Evolutionary conservation across 1,284 basidiomycete species (phyloP), one percentile per base, ranked within the genome.

Genomic region (Cerioporus squamosus): DNA sequence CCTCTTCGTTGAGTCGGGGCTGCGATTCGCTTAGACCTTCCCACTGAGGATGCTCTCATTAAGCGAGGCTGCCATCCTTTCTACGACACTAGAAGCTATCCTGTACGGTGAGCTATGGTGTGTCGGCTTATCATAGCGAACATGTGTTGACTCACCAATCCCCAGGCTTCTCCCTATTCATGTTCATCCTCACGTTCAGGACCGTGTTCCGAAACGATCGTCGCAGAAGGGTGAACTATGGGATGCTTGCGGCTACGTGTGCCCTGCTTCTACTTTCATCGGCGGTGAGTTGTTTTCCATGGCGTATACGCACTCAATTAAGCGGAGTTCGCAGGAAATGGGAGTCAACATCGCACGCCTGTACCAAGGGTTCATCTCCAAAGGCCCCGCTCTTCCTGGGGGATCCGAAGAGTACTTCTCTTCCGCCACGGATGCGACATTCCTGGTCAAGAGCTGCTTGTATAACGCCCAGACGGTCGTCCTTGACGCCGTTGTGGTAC

Each of bases 391-490:
- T 1, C 60, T 61, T 6, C 53, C 64, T 15, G 50, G 42, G 44
- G 56, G 63, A 26, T 52, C 61, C 10, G 46, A 60, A 20, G 44
- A 46, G 2, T 75, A 61, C 55, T 73, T 76, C 51, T 59, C 49
- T 2, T 51, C 69, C 33, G 55, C 64, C 20, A 58, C 70, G 2
- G 53, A 68, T 14, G 61, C 60, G 56, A 74, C 72, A 20, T 73
- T 49, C 43, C 45, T 60, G 24, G 33, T 49, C 50, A 72, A 72
- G 65, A 70, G 61, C 52, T 63, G 59, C 18, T 39, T 77, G 20
- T 75, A 70, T 38, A 63, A 65, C 17, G 61, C 66, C 22, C 75
- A 76, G 49, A 75, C 73, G 1, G 60, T 76, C 2, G 59, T 75
- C 12, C 71, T 73, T 3, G 74, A 76, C 39, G 68, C 65, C 22